Evolutionary conservation across 495 filamentous ascomycete genomes (phyloP).

Genomic region (Annulohypoxylon moriforme): DNA sequence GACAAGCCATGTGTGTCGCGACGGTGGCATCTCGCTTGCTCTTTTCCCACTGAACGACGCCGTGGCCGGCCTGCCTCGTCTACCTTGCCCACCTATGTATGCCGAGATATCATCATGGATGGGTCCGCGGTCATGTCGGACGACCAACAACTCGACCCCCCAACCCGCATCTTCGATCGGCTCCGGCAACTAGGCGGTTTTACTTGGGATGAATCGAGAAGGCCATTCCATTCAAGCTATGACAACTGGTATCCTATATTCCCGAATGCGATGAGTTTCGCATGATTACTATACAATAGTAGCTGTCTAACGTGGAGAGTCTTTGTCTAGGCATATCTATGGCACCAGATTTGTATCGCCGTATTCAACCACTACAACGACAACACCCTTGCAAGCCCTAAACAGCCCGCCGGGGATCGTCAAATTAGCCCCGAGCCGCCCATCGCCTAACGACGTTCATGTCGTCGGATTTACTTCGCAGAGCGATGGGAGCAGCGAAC

Average conservation of each 20-base stretch:
- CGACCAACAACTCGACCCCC: constrained; percentile 73
- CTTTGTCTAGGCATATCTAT: constrained; percentile 56
- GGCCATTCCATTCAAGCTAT: constrained; percentile 84
- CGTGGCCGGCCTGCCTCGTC: constrained; percentile 29
- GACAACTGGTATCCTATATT: constrained; percentile 69
- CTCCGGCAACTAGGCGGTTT: constrained; percentile 78
- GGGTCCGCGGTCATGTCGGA: constrained; percentile 61
- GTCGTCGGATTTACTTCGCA: constrained; percentile 42
- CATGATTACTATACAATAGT: constrained; percentile 11
- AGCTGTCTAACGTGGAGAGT: constrained; percentile 35
- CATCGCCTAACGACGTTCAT: constrained; percentile 50
- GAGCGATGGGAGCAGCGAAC: constrained; percentile 55
- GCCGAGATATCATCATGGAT: constrained; percentile 61
- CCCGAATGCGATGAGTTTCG: constrained; percentile 25
- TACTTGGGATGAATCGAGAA: constrained; percentile 75
- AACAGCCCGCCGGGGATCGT: constrained; percentile 48
- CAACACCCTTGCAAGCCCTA: constrained; percentile 40
- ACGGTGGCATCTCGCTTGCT: constrained; percentile 48
- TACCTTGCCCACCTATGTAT: constrained; percentile 35
- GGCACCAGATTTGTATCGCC: constrained; percentile 61
- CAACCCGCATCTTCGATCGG: constrained; percentile 76
- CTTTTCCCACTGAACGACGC: constrained; percentile 29
- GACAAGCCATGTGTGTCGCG: constrained; percentile 52
- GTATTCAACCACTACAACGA: constrained; percentile 47
- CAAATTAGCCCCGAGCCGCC: constrained; percentile 48